These are phyloP conservation scores for Aspergillus sp. DNA, from an alignment of 2,329 filamentous ascomycete genomes.

Conservation along the genomic window DNA sequence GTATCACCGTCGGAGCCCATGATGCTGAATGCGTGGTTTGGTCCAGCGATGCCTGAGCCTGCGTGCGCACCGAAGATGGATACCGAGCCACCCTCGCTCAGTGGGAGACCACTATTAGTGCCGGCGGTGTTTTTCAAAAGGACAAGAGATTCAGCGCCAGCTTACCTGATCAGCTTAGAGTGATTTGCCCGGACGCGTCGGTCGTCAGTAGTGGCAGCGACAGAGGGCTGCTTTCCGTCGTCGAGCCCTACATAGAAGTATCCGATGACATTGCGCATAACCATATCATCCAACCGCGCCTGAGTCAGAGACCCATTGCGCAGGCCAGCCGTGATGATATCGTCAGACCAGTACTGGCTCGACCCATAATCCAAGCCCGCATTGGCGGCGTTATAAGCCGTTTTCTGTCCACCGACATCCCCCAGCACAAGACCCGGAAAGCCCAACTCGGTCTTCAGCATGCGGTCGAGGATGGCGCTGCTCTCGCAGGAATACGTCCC, in stretches of 20 bases:
- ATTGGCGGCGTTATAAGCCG: slow-evolving; percentile 14
- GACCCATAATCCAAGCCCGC: not conserved
- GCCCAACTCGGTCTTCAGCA: slow-evolving; percentile 75
- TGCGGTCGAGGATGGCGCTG: slow-evolving; percentile 70
- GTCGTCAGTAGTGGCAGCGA: not conserved
- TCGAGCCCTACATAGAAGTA: not conserved
- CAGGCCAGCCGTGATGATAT: not conserved
- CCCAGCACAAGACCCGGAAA: slow-evolving; percentile 50
- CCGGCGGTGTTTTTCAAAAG: slow-evolving; percentile 49
- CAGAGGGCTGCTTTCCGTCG: not conserved
- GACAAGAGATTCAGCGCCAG: slow-evolving; percentile 23
- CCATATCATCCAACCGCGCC: slow-evolving; percentile 60
- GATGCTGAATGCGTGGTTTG: not conserved
- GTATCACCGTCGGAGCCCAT: not conserved
- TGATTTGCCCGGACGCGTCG: not conserved
- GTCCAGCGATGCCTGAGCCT: slow-evolving; percentile 6
- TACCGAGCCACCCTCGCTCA: slow-evolving; percentile 30
- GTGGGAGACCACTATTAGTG: slow-evolving; percentile 47
- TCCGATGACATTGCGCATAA: slow-evolving; percentile 24
- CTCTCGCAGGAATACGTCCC: slow-evolving; percentile 80
- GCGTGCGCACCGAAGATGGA: slow-evolving; percentile 29
- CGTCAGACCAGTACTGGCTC: not conserved
- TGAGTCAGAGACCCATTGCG: not conserved
- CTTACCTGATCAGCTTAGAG: not conserved
- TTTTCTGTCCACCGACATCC: not conserved